Percentiles rank a stretch among this genome's conserved stretches.
Conservation (phyloP, 176 grass and related monocot genomes). For the Pontederia crassipes region DNA sequence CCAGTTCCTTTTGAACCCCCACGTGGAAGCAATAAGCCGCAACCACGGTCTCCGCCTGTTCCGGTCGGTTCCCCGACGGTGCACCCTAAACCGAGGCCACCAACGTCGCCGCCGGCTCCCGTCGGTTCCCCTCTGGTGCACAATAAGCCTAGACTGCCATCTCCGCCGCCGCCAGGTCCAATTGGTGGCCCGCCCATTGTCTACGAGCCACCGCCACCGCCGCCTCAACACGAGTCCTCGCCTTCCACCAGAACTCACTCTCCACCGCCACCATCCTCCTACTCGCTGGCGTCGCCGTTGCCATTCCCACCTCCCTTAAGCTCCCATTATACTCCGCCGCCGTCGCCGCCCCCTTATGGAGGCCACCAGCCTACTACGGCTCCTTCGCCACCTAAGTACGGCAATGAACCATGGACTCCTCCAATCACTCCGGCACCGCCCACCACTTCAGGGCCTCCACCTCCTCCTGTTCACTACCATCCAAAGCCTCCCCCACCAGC, state of each 20-base stretch:
- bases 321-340: not conserved
- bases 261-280: not conserved
- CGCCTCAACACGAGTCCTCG: not conserved
- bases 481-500: not conserved
- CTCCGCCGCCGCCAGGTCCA: not conserved
- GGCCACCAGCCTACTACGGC: conserved; percentile 15
- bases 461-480: not conserved
- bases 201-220: not conserved
- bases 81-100: too few relatives aligned
- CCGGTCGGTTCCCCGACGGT: not conserved
- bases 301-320: not conserved
- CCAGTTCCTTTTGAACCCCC: not conserved
- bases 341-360: conserved; percentile 28
- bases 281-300: not conserved
- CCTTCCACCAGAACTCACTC: not conserved
- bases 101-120: too few relatives aligned
- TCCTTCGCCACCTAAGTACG: conserved; percentile 3
- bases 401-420: not conserved
- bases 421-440: not conserved
- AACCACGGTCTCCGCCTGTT: too few relatives aligned
- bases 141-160: not conserved
- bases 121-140: not conserved
- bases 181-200: not conserved
- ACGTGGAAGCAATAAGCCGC: not conserved
- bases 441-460: not conserved